These are phyloP conservation scores for Elsinoe ampelina DNA, from an alignment of 2,329 filamentous ascomycete genomes.

Conservation along the genomic window DNA sequence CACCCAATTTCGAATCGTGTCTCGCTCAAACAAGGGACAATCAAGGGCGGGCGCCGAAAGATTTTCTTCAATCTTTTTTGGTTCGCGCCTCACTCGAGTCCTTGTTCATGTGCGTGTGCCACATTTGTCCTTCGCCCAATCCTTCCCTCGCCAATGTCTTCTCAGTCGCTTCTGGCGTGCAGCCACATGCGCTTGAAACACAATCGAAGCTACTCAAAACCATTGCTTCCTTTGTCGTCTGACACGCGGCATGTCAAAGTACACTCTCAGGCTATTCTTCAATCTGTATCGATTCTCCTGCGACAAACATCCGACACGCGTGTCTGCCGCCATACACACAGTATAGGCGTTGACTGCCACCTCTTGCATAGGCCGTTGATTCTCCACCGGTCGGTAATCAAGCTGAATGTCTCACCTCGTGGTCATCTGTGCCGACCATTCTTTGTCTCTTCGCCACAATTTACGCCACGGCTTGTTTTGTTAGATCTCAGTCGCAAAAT, in stretches of 20 bases:
- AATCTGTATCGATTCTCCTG: background rate
- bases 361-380: slow-evolving; percentile 1
- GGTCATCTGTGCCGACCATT: background rate
- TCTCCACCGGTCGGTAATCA: slow-evolving; percentile 1
- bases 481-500: background rate
- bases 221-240: background rate
- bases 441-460: background rate
- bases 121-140: background rate
- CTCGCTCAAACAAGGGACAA: background rate
- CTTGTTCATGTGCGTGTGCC: slow-evolving; percentile 6
- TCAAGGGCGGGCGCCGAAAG: background rate
- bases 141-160: background rate
- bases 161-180: slow-evolving; percentile 7
- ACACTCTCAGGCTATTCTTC: background rate
- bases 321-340: background rate
- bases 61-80: background rate
- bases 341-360: slow-evolving; percentile 2
- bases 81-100: slow-evolving; percentile 4
- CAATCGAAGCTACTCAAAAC: background rate
- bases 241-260: background rate
- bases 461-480: background rate
- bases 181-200: slow-evolving; percentile 8
- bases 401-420: slow-evolving; percentile 2
- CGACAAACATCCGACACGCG: slow-evolving; percentile 8
- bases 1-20: background rate